phyloP scores from a whole-genome alignment of 345 rosid species.

The Acer yangbiense region DNA sequence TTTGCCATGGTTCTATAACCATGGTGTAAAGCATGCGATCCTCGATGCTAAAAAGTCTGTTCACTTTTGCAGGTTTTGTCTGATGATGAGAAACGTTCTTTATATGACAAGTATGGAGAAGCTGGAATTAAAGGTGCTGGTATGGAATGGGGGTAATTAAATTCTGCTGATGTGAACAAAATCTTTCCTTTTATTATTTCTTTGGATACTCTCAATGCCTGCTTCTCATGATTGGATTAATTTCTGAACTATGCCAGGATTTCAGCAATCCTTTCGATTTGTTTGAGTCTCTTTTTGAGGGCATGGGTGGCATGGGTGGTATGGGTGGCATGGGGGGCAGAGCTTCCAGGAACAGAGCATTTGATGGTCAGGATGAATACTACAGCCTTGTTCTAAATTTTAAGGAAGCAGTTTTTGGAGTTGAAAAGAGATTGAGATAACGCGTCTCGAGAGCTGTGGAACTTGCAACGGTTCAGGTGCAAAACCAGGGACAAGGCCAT shows the following conservation, averaged over 20 bases:
- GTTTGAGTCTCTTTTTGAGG: constrained; percentile 87
- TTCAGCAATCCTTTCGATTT: constrained; percentile 96
- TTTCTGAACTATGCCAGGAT: constrained; percentile 52
- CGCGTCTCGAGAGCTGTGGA: constrained; percentile 81
- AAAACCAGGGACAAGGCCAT: constrained; percentile 78
- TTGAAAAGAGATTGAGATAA: constrained; percentile 91
- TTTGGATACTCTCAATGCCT: background rate
- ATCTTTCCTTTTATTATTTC: background rate
- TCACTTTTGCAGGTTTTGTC: constrained; percentile 71
- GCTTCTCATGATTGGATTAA: constrained; percentile 15
- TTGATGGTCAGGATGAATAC: constrained; percentile 91
- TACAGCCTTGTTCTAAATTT: constrained; percentile 75
- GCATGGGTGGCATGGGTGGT: constrained; percentile 89
- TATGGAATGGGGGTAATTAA: constrained; percentile 88
- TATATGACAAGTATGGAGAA: constrained; percentile 96
- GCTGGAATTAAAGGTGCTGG: constrained; percentile 97
- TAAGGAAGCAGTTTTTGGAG: constrained; percentile 94
- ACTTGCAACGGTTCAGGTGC: constrained; percentile 95
- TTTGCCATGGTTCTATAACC: background rate
- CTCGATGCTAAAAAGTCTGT: constrained; percentile 8
- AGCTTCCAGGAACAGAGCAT: constrained; percentile 75
- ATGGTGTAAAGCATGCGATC: constrained; percentile 10
- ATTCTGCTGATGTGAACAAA: background rate
- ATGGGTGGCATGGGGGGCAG: constrained; percentile 75
- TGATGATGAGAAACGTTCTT: constrained; percentile 92